phyloP scores from a whole-genome alignment of 495 filamentous ascomycete species.

The Gamarada debralockiae region DNA sequence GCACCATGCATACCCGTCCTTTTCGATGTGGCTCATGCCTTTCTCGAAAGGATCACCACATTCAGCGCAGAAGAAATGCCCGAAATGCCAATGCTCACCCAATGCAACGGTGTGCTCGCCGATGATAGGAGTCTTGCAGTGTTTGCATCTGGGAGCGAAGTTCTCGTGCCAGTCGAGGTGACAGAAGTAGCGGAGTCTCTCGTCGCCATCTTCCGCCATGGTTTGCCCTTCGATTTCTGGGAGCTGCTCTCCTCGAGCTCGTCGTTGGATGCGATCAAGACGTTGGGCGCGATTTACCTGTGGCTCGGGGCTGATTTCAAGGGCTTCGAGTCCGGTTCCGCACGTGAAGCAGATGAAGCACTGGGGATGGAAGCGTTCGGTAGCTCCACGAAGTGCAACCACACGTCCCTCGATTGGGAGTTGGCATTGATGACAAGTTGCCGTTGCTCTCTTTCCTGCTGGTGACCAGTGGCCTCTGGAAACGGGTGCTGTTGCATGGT shows the following conservation, averaged over 20 bases:
- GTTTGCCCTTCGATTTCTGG: constrained; percentile 52
- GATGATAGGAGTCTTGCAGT: constrained; percentile 97
- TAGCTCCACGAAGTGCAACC: constrained; percentile 66
- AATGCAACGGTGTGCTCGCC: constrained; percentile 91
- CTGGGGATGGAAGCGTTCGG: constrained; percentile 81
- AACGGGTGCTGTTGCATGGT: constrained; percentile 17
- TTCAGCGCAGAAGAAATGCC: constrained; percentile 99
- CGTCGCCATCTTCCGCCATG: constrained; percentile 64
- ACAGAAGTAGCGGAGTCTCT: constrained; percentile 81
- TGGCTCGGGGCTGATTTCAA: constrained; percentile 94
- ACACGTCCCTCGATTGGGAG: constrained; percentile 85
- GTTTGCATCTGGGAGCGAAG: constrained; percentile 90
- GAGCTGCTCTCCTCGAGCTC: constrained; percentile 53
- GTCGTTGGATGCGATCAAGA: constrained; percentile 61
- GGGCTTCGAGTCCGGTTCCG: constrained; percentile 81
- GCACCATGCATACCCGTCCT: constrained; percentile 99
- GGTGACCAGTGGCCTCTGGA: constrained; percentile 35
- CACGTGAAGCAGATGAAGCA: constrained; percentile 93
- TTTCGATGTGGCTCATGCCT: constrained; percentile 87
- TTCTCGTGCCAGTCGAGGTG: constrained; percentile 97
- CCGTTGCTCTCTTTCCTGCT: constrained; percentile 59
- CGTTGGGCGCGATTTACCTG: constrained; percentile 63
- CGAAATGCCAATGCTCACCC: constrained; percentile 92
- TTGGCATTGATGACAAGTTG: constrained; percentile 79
- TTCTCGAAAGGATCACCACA: constrained; percentile 93